A percentile compares a stretch with the other conserved stretches of the same genome.
Conservation (phyloP, 2,329 filamentous ascomycete genomes). For the Coniochaeta sp. region DNA sequence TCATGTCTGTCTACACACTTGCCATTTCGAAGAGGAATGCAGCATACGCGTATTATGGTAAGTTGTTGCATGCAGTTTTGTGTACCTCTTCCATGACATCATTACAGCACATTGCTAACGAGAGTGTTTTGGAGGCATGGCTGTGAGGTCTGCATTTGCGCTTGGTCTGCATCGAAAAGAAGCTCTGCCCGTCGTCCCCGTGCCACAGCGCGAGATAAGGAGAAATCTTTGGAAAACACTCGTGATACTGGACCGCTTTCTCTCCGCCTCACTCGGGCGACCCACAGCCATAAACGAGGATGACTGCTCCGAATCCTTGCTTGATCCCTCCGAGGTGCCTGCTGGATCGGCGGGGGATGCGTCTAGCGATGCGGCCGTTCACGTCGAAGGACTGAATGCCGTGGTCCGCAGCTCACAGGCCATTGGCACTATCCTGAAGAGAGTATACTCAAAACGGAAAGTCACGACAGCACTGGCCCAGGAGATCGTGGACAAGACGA, state of each 20-base stretch:
- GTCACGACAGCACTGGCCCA: conserved; percentile 50
- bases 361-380: conserved; percentile 8
- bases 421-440: conserved; percentile 50
- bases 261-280: conserved; percentile 54
- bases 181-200: conserved; percentile 21
- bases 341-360: conserved; percentile 5
- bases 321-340: conserved; percentile 16
- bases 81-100: no score
- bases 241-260: conserved; percentile 56
- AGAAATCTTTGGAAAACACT: conserved; percentile 57
- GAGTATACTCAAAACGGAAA: conserved; percentile 51
- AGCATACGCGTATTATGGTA: conserved; percentile 54
- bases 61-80: conserved; percentile 9
- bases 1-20: conserved; percentile 60
- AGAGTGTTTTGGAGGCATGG: conserved; percentile 40
- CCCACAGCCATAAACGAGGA: conserved; percentile 55
- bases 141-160: conserved; percentile 54
- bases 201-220: conserved; percentile 22
- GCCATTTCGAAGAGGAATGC: conserved; percentile 54
- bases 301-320: conserved; percentile 47
- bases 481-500: conserved; percentile 46
- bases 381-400: conserved; percentile 37
- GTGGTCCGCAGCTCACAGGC: conserved; percentile 49
- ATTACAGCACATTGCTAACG: conserved; percentile 6
- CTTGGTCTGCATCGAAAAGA: conserved; percentile 56